phyloP scores from a whole-genome alignment of 2,329 filamentous ascomycete species.

The Teratosphaeria pseudoeucalypti region DNA sequence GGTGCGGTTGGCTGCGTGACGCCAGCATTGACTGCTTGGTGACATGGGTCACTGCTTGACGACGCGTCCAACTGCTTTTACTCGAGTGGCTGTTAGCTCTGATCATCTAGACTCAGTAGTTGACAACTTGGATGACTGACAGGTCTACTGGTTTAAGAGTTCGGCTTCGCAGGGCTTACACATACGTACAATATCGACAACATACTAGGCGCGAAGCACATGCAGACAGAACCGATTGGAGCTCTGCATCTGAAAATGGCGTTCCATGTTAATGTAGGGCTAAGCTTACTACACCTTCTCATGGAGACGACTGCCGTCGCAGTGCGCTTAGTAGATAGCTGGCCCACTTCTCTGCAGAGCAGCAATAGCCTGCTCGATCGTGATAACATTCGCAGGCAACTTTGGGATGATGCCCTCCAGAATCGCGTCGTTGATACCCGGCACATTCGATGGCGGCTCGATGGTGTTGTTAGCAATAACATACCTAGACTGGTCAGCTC shows the following conservation, averaged over 20 bases:
- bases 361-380: conserved; percentile 22
- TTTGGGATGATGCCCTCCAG: conserved; percentile 22
- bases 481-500: conserved; percentile 8
- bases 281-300: not conserved
- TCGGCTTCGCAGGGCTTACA: too few species aligned
- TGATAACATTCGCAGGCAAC: conserved; percentile 23
- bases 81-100: too few species aligned
- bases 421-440: conserved; percentile 20
- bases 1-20: too few species aligned
- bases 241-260: not conserved
- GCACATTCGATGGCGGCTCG: conserved; percentile 15
- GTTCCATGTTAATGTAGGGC: not conserved
- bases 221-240: not conserved
- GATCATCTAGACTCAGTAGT: too few species aligned
- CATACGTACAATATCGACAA: too few species aligned
- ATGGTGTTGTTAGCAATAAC: conserved; percentile 25
- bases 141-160: too few species aligned
- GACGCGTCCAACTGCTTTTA: too few species aligned
- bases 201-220: too few species aligned
- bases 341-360: conserved; percentile 19
- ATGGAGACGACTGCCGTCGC: not conserved
- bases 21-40: too few species aligned
- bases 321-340: conserved; percentile 14
- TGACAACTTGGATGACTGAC: too few species aligned
- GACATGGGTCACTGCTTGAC: too few species aligned